Percentiles rank a stretch among this genome's conserved stretches.
Evolutionary conservation across 352 stramenopile species (phyloP).

Genomic region (Bremia lactucae): DNA sequence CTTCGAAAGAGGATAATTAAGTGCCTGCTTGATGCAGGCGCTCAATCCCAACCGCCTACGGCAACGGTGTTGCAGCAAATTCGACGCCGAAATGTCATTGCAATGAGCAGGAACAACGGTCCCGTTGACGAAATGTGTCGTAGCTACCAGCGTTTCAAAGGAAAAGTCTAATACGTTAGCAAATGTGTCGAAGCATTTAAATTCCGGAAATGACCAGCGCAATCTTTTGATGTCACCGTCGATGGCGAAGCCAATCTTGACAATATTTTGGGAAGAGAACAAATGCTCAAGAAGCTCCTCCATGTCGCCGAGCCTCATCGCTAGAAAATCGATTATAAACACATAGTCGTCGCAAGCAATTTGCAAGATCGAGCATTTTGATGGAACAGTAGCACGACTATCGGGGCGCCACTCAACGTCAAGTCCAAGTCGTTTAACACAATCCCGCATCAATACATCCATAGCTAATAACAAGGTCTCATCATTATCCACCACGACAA

Average conservation of each 20-base stretch:
- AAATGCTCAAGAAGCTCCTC: conserved; percentile 57
- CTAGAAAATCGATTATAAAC: conserved; percentile 59
- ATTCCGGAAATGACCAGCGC: conserved; percentile 59
- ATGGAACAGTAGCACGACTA: conserved; percentile 27
- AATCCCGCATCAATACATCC: conserved; percentile 32
- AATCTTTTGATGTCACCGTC: conserved; percentile 56
- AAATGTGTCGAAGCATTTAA: conserved; percentile 51
- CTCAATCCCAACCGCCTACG: conserved; percentile 45
- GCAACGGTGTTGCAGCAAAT: conserved; percentile 19
- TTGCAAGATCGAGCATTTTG: conserved; percentile 57
- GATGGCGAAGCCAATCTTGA: conserved; percentile 59
- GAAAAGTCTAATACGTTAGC: conserved; percentile 57
- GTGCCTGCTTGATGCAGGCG: conserved; percentile 35
- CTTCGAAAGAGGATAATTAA: conserved; percentile 54
- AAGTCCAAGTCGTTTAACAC: conserved; percentile 34
- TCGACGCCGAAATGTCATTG: not conserved
- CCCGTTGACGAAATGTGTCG: conserved; percentile 19
- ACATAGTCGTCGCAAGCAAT: conserved; percentile 52
- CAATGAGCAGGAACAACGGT: conserved; percentile 8
- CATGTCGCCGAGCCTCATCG: conserved; percentile 41
- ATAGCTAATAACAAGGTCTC: conserved; percentile 37
- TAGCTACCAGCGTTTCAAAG: conserved; percentile 23
- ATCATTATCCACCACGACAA: conserved; percentile 54
- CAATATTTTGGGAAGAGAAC: conserved; percentile 34
- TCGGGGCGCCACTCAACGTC: conserved; percentile 68